phyloP scores from a whole-genome alignment of 768 basidiomycete genomes.

The Termitomyces sp. region DNA sequence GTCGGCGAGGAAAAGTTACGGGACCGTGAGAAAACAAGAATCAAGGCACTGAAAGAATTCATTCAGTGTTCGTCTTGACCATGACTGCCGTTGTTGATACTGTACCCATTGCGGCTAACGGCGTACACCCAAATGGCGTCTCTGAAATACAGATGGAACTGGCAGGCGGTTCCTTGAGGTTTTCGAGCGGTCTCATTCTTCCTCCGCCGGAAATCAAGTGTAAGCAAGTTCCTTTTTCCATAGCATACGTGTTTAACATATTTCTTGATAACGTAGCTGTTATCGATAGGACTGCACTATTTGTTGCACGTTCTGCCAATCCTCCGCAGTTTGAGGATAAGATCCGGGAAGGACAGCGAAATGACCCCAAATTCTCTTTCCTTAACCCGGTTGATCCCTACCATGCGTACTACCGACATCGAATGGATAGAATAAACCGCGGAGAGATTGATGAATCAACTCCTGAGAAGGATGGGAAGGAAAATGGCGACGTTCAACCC shows the following conservation, averaged over 20 bases:
- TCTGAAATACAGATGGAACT: conserved; percentile 36
- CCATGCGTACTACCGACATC: conserved; percentile 95
- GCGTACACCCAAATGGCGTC: conserved; percentile 30
- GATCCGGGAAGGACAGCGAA: conserved; percentile 93
- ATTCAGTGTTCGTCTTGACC: conserved; percentile 18
- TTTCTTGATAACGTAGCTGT: conserved; percentile 50
- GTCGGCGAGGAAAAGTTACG: conserved; percentile 14
- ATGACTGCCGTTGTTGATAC: conserved; percentile 44
- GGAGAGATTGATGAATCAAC: conserved; percentile 67
- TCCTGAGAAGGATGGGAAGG: conserved; percentile 40
- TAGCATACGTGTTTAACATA: not conserved
- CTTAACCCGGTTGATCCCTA: conserved; percentile 96
- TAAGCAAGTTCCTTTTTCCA: conserved; percentile 42
- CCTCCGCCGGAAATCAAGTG: conserved; percentile 96
- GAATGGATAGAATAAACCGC: conserved; percentile 74
- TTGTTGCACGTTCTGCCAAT: conserved; percentile 90
- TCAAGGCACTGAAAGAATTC: conserved; percentile 9
- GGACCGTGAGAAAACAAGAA: conserved; percentile 25
- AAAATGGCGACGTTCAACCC: conserved; percentile 24
- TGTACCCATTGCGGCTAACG: conserved; percentile 27
- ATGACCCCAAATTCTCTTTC: conserved; percentile 98
- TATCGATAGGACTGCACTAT: conserved; percentile 90
- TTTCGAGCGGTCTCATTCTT: conserved; percentile 83
- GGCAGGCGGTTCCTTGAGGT: conserved; percentile 38
- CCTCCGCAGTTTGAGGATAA: conserved; percentile 94